phyloP scores from a whole-genome alignment of 1,284 basidiomycete genomes.

The Ustilago trichophora region DNA sequence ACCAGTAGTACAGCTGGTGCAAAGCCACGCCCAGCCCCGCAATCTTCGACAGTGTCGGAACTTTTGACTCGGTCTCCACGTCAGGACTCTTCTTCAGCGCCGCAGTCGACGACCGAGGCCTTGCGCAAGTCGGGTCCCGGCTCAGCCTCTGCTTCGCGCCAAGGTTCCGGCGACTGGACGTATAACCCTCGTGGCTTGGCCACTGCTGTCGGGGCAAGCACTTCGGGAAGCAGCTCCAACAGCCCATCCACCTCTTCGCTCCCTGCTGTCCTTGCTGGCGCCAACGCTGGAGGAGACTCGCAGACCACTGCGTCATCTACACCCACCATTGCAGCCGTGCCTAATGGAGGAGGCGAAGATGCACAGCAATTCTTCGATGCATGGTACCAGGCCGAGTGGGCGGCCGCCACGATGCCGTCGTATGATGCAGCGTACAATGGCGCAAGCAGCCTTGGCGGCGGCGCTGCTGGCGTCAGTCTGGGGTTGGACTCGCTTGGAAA shows the following conservation, averaged over 20 bases:
- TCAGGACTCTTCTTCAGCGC: constrained; percentile 4
- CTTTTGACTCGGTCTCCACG: background rate
- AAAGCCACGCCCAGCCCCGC: background rate
- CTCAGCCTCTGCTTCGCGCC: constrained; percentile 17
- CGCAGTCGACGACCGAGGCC: background rate
- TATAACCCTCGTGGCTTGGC: constrained; percentile 11
- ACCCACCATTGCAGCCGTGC: constrained; percentile 10
- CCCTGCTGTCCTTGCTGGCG: constrained; percentile 2
- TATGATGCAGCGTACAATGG: constrained; percentile 44
- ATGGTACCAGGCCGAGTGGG: constrained; percentile 54
- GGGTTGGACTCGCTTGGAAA: constrained; percentile 31
- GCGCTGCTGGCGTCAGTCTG: constrained; percentile 33
- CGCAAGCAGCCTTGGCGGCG: constrained; percentile 23
- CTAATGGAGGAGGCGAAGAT: constrained; percentile 38
- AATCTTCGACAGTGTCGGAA: background rate
- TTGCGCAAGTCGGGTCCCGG: background rate
- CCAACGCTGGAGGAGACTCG: constrained; percentile 7
- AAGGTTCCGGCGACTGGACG: constrained; percentile 40
- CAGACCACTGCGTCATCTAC: constrained; percentile 33
- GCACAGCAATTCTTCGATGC: constrained; percentile 52
- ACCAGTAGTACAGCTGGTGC: background rate
- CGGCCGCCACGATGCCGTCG: constrained; percentile 44
- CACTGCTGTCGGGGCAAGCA: constrained; percentile 16
- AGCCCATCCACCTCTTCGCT: constrained; percentile 32
- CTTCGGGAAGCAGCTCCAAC: constrained; percentile 27